phyloP scores from a whole-genome alignment of 73 alveolate genomes.

The Urostyla sp. region DNA sequence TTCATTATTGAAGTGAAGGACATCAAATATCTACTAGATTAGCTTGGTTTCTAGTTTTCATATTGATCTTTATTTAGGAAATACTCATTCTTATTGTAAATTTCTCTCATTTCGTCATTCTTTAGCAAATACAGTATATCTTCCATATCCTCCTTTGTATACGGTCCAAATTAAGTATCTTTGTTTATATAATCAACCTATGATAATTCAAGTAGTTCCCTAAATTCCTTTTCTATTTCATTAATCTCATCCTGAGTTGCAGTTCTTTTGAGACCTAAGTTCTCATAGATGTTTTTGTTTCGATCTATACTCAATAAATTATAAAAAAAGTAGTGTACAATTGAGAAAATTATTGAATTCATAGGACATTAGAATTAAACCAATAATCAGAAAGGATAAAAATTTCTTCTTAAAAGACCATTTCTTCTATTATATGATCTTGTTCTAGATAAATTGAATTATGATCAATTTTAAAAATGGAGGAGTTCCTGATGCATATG shows the following conservation, averaged over 20 bases:
- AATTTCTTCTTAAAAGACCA: constrained; percentile 19
- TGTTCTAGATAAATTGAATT: background rate
- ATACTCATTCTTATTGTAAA: constrained; percentile 8
- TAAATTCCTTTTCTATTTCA: no score
- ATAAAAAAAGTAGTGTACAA: background rate
- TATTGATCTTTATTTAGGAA: background rate
- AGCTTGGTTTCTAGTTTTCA: constrained; percentile 4
- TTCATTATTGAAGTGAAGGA: constrained; percentile 3
- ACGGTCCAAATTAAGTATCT: no score
- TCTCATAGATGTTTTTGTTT: background rate
- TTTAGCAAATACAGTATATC: constrained; percentile 27
- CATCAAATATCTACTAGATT: constrained; percentile 22
- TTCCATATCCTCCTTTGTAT: constrained; percentile 9
- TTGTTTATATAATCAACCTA: no score
- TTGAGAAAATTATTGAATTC: background rate
- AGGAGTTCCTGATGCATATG: no score
- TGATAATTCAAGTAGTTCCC: no score
- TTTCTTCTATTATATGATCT: background rate
- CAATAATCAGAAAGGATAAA: background rate
- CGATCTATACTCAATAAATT: background rate
- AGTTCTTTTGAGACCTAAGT: background rate
- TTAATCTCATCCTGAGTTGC: no score
- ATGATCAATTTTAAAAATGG: constrained; percentile 10
- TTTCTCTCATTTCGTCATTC: constrained; percentile 24
- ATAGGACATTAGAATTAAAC: background rate